Conservation (phyloP, 1,284 basidiomycete genomes). For the Cutaneotrichosporon sp. region DNA sequence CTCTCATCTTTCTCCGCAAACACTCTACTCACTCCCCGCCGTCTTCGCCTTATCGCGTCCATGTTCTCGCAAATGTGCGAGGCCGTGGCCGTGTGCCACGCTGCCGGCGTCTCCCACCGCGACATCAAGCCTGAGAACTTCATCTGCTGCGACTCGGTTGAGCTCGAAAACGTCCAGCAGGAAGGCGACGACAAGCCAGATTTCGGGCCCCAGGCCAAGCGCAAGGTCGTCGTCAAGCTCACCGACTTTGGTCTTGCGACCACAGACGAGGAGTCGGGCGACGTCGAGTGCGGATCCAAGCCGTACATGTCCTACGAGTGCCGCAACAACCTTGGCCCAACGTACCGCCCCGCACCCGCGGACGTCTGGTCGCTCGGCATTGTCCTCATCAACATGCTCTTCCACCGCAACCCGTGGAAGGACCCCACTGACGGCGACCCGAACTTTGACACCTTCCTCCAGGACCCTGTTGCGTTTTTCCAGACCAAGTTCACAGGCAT, state of each 20-base stretch:
- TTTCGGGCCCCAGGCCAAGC: conserved; percentile 47
- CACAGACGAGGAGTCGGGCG: conserved; percentile 76
- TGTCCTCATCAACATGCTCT: conserved; percentile 97
- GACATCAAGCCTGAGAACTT: conserved; percentile 99
- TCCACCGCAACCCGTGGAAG: conserved; percentile 97
- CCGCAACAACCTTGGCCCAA: conserved; percentile 90
- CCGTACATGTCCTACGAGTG: conserved; percentile 99
- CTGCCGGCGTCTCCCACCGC: conserved; percentile 84
- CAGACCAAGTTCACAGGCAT: conserved; percentile 88
- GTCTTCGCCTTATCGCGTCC: conserved; percentile 83
- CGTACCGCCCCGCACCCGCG: conserved; percentile 87
- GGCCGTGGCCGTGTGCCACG: conserved; percentile 93
- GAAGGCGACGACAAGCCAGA: conserved; percentile 39
- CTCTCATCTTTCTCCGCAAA: conserved; percentile 80
- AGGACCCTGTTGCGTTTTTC: conserved; percentile 77
- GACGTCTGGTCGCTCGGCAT: conserved; percentile 99
- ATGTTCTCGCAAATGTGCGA: conserved; percentile 99
- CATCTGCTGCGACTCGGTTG: conserved; percentile 72
- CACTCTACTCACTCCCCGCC: conserved; percentile 75
- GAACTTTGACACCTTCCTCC: conserved; percentile 78
- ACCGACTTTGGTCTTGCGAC: conserved; percentile 97
- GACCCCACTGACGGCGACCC: conserved; percentile 73
- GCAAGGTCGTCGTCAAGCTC: conserved; percentile 78
- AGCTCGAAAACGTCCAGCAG: conserved; percentile 54
- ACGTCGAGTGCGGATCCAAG: conserved; percentile 97